Conservation (phyloP, 2,329 filamentous ascomycete species). For the Colletotrichum brevisporum region DNA sequence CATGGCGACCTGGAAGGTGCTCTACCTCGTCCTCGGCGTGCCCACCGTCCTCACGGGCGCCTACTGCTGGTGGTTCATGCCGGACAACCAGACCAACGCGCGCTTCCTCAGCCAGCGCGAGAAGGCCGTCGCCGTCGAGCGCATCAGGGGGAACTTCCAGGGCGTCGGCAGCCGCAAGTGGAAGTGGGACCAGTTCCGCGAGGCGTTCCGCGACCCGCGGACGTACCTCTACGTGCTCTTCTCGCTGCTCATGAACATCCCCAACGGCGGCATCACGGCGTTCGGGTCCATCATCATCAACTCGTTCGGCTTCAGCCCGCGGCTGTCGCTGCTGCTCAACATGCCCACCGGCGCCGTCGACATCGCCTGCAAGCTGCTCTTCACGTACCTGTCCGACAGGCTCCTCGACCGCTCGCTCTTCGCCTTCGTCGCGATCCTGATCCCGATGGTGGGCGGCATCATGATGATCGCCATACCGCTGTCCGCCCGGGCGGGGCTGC, state of each 20-base stretch:
- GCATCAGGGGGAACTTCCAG: slow-evolving; percentile 62
- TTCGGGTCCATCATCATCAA: slow-evolving; percentile 42
- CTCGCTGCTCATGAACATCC: slow-evolving; percentile 50
- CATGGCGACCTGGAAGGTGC: slow-evolving; percentile 43
- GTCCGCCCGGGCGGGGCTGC: slow-evolving; percentile 42
- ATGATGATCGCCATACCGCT: slow-evolving; percentile 47
- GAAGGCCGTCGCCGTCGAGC: slow-evolving; percentile 63
- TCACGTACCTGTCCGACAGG: slow-evolving; percentile 47
- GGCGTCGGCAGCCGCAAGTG: slow-evolving; percentile 66
- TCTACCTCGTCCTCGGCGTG: slow-evolving; percentile 48
- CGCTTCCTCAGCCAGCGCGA: slow-evolving; percentile 70
- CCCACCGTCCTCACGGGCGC: slow-evolving; percentile 44
- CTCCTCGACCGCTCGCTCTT: slow-evolving; percentile 45
- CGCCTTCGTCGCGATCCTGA: slow-evolving; percentile 46
- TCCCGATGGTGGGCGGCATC: slow-evolving; percentile 46
- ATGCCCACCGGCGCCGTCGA: slow-evolving; percentile 43
- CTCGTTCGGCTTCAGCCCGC: slow-evolving; percentile 40
- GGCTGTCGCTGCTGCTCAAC: slow-evolving; percentile 37
- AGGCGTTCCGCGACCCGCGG: slow-evolving; percentile 64
- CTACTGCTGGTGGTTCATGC: slow-evolving; percentile 53
- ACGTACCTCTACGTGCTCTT: slow-evolving; percentile 67
- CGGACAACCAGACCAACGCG: slow-evolving; percentile 71
- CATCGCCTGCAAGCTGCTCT: slow-evolving; percentile 42
- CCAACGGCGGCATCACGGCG: slow-evolving; percentile 43
- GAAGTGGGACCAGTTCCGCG: slow-evolving; percentile 59